phyloP scores from a whole-genome alignment of 164 flowering plant genomes.

The Stephania yunnanensis region DNA sequence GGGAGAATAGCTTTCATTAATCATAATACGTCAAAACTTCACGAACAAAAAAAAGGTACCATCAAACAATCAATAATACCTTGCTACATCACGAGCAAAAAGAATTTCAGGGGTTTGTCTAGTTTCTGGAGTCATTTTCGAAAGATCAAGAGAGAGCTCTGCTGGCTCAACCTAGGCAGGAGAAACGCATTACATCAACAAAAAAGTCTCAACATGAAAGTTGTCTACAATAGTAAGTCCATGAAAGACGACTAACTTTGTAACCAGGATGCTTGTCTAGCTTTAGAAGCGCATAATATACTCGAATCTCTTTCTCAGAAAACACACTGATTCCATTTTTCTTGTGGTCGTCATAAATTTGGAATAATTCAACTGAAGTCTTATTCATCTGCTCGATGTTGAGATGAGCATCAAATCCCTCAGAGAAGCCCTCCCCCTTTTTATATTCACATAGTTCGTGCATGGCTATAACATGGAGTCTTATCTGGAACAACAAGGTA shows the following conservation, averaged over 20 bases:
- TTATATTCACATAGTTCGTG: conserved; percentile 92
- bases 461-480: conserved; percentile 95
- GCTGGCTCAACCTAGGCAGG: conserved; percentile 87
- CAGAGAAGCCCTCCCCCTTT: conserved; percentile 94
- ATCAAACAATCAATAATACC: conserved; percentile 35
- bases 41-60: background rate
- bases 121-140: conserved; percentile 88
- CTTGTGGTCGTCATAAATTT: conserved; percentile 93
- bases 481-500: conserved; percentile 55
- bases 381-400: conserved; percentile 99
- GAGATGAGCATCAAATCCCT: conserved; percentile 99
- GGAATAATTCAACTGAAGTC: conserved; percentile 92
- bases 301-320: conserved; percentile 91
- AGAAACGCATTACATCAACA: conserved; percentile 22
- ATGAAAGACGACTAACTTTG: conserved; percentile 48
- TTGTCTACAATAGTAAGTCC: conserved; percentile 1
- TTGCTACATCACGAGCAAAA: conserved; percentile 97
- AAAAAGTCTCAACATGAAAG: conserved; percentile 6
- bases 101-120: conserved; percentile 76
- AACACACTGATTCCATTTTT: conserved; percentile 69
- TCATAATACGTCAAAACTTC: conserved; percentile 15
- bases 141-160: conserved; percentile 97
- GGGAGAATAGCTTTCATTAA: conserved; percentile 4
- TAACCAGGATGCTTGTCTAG: conserved; percentile 98
- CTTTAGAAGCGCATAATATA: conserved; percentile 97